Percentiles rank a stretch among this genome's conserved stretches.
These are phyloP conservation scores for Panicum hallii DNA, from an alignment of 202 grass and related monocot species.

Conservation along the genomic window DNA sequence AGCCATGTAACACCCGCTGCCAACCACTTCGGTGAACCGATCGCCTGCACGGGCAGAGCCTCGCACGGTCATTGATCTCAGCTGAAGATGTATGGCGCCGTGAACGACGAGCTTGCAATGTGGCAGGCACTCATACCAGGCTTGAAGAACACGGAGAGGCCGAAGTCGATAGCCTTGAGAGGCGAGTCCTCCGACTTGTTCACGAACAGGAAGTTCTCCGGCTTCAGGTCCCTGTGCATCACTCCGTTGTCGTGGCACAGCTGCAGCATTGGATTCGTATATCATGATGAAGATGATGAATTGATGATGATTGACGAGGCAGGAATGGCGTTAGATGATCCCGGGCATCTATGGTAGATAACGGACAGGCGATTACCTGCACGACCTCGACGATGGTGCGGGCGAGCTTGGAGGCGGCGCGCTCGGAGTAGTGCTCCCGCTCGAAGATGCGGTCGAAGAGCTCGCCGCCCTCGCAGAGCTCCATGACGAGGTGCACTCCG, in stretches of 20 bases:
- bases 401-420: slow-evolving; percentile 74
- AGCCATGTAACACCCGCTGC: slow-evolving; percentile 92
- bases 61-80: neutral
- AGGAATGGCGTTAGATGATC: neutral
- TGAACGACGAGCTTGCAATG: neutral
- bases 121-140: slow-evolving; percentile 45
- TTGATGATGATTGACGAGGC: neutral
- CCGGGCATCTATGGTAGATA: neutral
- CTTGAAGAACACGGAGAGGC: slow-evolving; percentile 88
- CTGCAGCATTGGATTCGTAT: slow-evolving; percentile 33
- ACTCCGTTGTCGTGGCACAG: slow-evolving; percentile 79
- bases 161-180: slow-evolving; percentile 92
- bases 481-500: slow-evolving; percentile 88
- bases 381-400: slow-evolving; percentile 84
- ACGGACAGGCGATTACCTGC: slow-evolving; percentile 40
- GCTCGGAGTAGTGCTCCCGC: slow-evolving; percentile 68
- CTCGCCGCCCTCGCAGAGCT: slow-evolving; percentile 98
- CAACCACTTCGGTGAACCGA: slow-evolving; percentile 83
- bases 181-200: slow-evolving; percentile 71
- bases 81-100: neutral
- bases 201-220: slow-evolving; percentile 90
- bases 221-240: slow-evolving; percentile 92
- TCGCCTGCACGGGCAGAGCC: slow-evolving; percentile 49
- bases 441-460: slow-evolving; percentile 93
- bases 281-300: neutral